These are phyloP conservation scores for Leccinum broughii DNA, from an alignment of 768 basidiomycete genomes.

Conservation along the genomic window DNA sequence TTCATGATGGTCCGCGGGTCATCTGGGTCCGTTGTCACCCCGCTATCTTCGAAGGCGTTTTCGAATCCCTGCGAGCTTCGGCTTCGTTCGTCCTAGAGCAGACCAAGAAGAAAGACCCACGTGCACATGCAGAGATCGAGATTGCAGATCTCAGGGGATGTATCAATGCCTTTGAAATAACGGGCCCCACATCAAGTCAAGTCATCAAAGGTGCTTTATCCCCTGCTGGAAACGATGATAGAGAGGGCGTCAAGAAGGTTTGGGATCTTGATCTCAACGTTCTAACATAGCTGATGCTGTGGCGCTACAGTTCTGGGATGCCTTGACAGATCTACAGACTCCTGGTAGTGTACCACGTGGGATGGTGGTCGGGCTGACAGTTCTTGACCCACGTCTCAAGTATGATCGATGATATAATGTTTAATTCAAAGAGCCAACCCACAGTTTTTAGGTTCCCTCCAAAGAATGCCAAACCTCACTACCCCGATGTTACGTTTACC, in stretches of 20 bases:
- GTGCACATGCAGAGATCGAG: slow-evolving; percentile 46
- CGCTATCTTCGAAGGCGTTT: slow-evolving; percentile 58
- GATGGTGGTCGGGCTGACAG: slow-evolving; percentile 75
- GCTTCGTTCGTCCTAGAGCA: slow-evolving; percentile 51
- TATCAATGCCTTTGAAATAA: slow-evolving; percentile 83
- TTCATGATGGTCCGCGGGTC: slow-evolving; percentile 34
- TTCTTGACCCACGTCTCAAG: slow-evolving; percentile 87
- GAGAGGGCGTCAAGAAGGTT: slow-evolving; percentile 63
- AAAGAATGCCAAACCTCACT: slow-evolving; percentile 57
- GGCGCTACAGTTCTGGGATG: slow-evolving; percentile 49
- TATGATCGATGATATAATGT: slow-evolving; percentile 35
- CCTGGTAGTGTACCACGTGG: slow-evolving; percentile 69
- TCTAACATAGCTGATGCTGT: not conserved
- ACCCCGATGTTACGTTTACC: slow-evolving; percentile 24
- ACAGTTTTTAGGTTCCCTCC: slow-evolving; percentile 71
- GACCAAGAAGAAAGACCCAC: slow-evolving; percentile 26
- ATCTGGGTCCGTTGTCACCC: slow-evolving; percentile 86
- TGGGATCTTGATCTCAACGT: not conserved
- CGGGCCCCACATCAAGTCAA: slow-evolving; percentile 82
- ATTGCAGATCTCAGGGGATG: slow-evolving; percentile 71
- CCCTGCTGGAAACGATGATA: slow-evolving; percentile 47
- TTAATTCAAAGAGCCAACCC: not conserved
- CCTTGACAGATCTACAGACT: slow-evolving; percentile 58
- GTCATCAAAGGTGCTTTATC: slow-evolving; percentile 65
- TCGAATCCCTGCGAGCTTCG: slow-evolving; percentile 49